These are phyloP conservation scores for Rhizomucor miehei DNA, from an alignment of 371 early-diverging fungal genomes.

Conservation along the genomic window DNA sequence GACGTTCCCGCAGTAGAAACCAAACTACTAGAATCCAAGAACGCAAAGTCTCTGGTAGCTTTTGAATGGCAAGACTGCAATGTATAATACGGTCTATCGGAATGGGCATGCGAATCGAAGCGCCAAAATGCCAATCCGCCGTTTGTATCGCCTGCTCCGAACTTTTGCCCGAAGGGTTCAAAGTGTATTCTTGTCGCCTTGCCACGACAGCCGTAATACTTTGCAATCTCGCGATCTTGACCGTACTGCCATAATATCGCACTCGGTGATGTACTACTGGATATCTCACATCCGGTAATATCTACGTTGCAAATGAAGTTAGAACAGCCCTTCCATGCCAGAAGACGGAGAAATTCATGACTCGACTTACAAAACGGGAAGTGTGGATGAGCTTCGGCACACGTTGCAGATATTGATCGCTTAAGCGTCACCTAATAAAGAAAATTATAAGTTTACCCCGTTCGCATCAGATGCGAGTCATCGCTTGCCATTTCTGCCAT, in stretches of 20 bases:
- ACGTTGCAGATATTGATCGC: constrained; percentile 40
- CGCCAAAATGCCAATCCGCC: constrained; percentile 72
- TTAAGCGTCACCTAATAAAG: constrained; percentile 25
- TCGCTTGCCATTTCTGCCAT: constrained; percentile 16
- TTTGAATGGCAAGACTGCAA: constrained; percentile 58
- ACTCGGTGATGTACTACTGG: constrained; percentile 38
- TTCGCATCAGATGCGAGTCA: not conserved
- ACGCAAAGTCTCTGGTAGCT: constrained; percentile 70
- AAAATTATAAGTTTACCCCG: not conserved
- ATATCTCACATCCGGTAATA: constrained; percentile 55
- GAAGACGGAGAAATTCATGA: not conserved
- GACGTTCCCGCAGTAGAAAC: constrained; percentile 79
- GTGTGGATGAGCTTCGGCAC: constrained; percentile 55
- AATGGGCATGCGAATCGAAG: constrained; percentile 67
- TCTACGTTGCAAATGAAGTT: constrained; percentile 19
- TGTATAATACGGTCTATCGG: constrained; percentile 60
- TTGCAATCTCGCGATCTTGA: constrained; percentile 54
- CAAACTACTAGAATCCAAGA: constrained; percentile 67
- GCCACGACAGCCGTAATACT: constrained; percentile 52
- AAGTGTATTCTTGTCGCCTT: constrained; percentile 58
- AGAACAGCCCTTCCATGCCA: not conserved
- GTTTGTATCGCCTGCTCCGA: constrained; percentile 70
- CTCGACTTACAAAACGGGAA: constrained; percentile 51
- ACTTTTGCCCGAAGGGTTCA: constrained; percentile 74
- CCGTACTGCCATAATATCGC: constrained; percentile 63